Evolutionary conservation across 768 basidiomycete genomes (phyloP).

Genomic region (Lactarius sanguifluus): DNA sequence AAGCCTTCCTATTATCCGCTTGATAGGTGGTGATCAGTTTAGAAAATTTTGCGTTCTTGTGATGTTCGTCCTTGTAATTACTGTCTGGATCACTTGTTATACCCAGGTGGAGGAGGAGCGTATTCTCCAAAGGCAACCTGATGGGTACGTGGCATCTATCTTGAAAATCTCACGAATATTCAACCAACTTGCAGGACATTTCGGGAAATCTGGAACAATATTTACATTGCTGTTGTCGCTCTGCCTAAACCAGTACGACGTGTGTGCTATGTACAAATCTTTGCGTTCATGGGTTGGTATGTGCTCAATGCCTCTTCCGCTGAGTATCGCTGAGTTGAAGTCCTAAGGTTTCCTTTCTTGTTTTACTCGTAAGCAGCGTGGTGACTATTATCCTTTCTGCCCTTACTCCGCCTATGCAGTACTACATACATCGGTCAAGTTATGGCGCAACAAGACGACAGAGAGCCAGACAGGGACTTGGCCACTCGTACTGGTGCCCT

Average conservation of each 20-base stretch:
- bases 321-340: constrained; percentile 15
- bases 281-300: constrained; percentile 96
- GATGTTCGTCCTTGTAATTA: constrained; percentile 71
- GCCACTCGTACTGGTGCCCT: constrained; percentile 85
- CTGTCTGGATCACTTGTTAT: constrained; percentile 87
- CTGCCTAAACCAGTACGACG: constrained; percentile 83
- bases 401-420: constrained; percentile 38
- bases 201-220: constrained; percentile 76
- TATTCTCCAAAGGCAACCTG: constrained; percentile 42
- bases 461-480: constrained; percentile 77
- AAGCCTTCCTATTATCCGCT: constrained; percentile 68
- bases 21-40: constrained; percentile 91
- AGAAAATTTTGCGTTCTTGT: constrained; percentile 92
- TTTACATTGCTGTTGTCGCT: constrained; percentile 65
- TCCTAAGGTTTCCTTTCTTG: constrained; percentile 84
- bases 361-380: constrained; percentile 71
- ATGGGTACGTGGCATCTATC: constrained; percentile 29
- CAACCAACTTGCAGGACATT: constrained; percentile 46
- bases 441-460: constrained; percentile 76
- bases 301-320: constrained; percentile 31
- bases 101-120: constrained; percentile 80
- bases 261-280: constrained; percentile 91
- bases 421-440: constrained; percentile 94
- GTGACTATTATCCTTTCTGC: constrained; percentile 5
- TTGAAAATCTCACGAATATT: constrained; percentile 16